phyloP scores from a whole-genome alignment of 1,284 basidiomycete genomes.

The Ustilago trichophora region DNA sequence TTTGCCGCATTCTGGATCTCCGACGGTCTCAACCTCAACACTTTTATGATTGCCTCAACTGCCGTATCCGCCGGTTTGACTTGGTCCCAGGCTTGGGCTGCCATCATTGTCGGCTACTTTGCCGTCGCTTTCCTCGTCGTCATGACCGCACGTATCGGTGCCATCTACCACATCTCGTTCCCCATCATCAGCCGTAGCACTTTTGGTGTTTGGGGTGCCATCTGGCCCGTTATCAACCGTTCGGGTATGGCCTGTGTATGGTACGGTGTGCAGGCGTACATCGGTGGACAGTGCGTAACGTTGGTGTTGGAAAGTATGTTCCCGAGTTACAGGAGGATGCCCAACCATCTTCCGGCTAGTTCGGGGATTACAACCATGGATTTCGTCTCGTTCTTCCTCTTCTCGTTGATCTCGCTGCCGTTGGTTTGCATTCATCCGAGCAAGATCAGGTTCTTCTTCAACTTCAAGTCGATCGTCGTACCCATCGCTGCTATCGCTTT shows the following conservation, averaged over 20 bases:
- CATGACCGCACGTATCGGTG: slow-evolving; percentile 79
- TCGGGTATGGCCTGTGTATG: slow-evolving; percentile 78
- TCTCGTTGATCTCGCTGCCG: slow-evolving; percentile 82
- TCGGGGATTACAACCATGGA: slow-evolving; percentile 77
- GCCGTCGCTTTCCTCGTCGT: slow-evolving; percentile 79
- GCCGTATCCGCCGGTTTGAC: slow-evolving; percentile 47
- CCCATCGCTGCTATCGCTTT: slow-evolving; percentile 72
- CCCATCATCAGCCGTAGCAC: slow-evolving; percentile 76
- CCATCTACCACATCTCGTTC: slow-evolving; percentile 73
- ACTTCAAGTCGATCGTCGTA: slow-evolving; percentile 77
- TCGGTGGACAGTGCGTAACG: slow-evolving; percentile 80
- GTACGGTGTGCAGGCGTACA: slow-evolving; percentile 43
- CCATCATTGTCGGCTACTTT: slow-evolving; percentile 73
- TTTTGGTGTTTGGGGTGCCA: slow-evolving; percentile 82
- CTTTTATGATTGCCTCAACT: slow-evolving; percentile 46
- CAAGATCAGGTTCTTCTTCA: slow-evolving; percentile 83
- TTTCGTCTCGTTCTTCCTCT: slow-evolving; percentile 84
- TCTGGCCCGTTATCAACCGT: slow-evolving; percentile 81
- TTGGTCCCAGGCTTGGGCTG: slow-evolving; percentile 57
- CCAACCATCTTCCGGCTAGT: slow-evolving; percentile 75
- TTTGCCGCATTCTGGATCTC: slow-evolving; percentile 61
- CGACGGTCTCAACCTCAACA: slow-evolving; percentile 59
- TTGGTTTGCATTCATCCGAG: slow-evolving; percentile 83
- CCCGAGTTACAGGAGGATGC: slow-evolving; percentile 74
- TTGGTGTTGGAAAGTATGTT: slow-evolving; percentile 75